Conservation (phyloP, 2,329 filamentous ascomycete genomes). For the Calonectria pauciramosa region DNA sequence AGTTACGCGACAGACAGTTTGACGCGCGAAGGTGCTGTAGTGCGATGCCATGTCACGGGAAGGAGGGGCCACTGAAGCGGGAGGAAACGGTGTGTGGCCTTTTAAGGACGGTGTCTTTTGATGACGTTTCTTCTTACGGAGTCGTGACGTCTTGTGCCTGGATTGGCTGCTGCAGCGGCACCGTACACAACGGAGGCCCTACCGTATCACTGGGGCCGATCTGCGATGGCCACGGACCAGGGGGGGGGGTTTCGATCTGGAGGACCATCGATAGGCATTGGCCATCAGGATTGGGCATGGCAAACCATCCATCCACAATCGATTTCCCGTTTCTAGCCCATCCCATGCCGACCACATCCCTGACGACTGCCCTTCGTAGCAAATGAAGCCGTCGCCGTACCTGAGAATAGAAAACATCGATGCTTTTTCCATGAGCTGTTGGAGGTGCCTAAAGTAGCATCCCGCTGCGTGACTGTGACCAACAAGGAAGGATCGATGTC, state of each 20-base stretch:
- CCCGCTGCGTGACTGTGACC: background rate
- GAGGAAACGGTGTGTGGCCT: conserved; percentile 12
- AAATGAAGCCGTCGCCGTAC: conserved; percentile 1
- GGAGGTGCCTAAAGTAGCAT: conserved; percentile 4
- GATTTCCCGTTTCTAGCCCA: background rate
- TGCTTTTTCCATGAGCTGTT: conserved; percentile 5
- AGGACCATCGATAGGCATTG: background rate
- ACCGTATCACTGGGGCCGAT: conserved; percentile 23
- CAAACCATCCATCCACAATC: background rate
- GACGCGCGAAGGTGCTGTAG: conserved; percentile 10
- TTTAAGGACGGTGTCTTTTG: background rate
- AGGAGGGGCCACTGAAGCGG: background rate
- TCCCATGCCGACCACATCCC: conserved; percentile 12
- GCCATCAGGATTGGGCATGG: conserved; percentile 11
- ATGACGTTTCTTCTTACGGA: background rate
- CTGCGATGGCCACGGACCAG: background rate
- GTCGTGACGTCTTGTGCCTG: background rate
- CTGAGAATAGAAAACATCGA: background rate
- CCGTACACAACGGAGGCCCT: conserved; percentile 20
- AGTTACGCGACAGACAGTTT: conserved; percentile 9
- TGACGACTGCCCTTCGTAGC: conserved; percentile 10
- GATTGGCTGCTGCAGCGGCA: background rate
- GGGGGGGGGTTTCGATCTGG: conserved; percentile 17
- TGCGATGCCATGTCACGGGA: conserved; percentile 20
- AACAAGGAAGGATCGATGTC: conserved; percentile 2